These are phyloP conservation scores for Urtica urens DNA, from an alignment of 306 rosid genomes.

Conservation along the genomic window DNA sequence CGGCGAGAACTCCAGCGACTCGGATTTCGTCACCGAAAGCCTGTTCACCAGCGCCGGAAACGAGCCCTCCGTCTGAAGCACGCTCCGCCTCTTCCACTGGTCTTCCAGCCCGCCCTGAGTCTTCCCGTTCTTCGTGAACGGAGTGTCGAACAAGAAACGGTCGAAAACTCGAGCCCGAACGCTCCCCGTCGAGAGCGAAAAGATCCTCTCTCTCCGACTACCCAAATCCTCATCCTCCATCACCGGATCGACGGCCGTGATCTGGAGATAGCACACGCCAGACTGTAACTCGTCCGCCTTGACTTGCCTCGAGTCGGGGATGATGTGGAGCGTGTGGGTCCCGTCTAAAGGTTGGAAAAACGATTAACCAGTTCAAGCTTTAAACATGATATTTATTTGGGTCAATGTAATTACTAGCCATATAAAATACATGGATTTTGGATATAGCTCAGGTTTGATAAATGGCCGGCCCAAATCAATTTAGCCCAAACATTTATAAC, in stretches of 20 bases:
- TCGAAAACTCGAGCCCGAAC: conserved; percentile 95
- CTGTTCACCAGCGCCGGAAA: conserved; percentile 97
- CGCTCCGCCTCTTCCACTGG: conserved; percentile 94
- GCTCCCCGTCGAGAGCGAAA: conserved; percentile 87
- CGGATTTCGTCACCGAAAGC: conserved; percentile 73
- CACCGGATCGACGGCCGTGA: conserved; percentile 93
- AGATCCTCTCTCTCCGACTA: conserved; percentile 85
- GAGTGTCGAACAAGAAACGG: conserved; percentile 94
- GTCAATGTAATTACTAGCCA: no score
- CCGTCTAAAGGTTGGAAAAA: no score
- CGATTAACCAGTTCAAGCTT: no score
- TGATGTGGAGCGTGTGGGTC: conserved; percentile 69
- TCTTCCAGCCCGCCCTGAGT: conserved; percentile 96
- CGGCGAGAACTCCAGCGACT: conserved; percentile 94
- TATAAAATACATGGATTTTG: no score
- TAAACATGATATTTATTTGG: no score
- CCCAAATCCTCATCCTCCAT: conserved; percentile 99
- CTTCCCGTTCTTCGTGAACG: conserved; percentile 93
- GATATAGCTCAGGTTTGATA: no score
- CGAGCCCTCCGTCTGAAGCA: conserved; percentile 93
- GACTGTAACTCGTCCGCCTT: conserved; percentile 94
- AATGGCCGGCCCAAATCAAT: no score
- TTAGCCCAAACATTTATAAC: no score
- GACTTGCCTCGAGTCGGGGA: conserved; percentile 96
- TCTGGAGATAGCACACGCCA: conserved; percentile 92